Evolutionary conservation across 257 asterid genomes (phyloP), one percentile per base, ranked within the genome.

Genomic region (Ophiorrhiza pumila): DNA sequence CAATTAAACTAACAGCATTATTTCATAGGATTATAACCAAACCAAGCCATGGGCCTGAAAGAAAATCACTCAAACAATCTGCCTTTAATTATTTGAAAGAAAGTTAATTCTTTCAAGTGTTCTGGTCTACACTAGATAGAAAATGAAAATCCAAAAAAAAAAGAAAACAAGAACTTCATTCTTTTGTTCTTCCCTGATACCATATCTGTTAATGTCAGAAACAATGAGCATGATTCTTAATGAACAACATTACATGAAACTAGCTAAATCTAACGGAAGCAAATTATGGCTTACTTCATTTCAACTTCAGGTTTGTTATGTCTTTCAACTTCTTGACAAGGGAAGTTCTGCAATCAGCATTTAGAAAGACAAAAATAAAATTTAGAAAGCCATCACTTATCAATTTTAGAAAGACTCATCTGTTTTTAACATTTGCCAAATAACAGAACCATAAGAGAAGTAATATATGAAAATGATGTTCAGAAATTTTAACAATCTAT

Each of bases 271-370:
- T 2, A 46, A 68, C 20, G 9, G 61, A 56, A 73, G 50, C 8
- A 45, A 56, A 13, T 11, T 18, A 22, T 29, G 63, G 72, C 98
- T 47, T 87, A 94, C 99, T 94, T 94, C 79, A 94, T 87, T 82
- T 94, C 99, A 84, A 94, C 97, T 82, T 94, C 99, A 43, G 99
- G 99, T 74, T 94, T 94, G 84, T 94, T 94, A 87, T 94, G 99
- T 85, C 99, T 87, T 81, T 94, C 99, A 77, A 94, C 99, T 86
- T 94, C 99, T 79, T 94, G 99, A 73, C 99, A 94, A 32, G 99
- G 99, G 80, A 94, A 94, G 85, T 94, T 94, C 99, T 94, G 89
- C 83, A 81, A 74, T 79, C 78, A 83, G 77, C 69, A 57, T 72
- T 62, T 76, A 78, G 63, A 34, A 39, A 58, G 73, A 37, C 45